phyloP scores from a whole-genome alignment of 371 early-diverging fungal genomes.

The Apophysomyces variabilis region DNA sequence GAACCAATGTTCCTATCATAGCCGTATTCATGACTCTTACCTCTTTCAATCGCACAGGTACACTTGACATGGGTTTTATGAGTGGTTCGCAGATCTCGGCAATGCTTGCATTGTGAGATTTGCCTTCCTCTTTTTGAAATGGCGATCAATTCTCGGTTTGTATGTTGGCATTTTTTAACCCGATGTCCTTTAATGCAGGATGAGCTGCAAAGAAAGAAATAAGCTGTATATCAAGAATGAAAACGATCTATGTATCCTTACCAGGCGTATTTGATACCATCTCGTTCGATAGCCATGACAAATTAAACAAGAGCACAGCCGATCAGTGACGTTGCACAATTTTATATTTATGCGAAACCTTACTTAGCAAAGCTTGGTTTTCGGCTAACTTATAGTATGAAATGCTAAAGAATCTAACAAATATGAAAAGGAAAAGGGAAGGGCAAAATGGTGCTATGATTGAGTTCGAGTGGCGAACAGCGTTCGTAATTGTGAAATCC shows the following conservation, averaged over 20 bases:
- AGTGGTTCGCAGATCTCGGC: constrained; percentile 34
- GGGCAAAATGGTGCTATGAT: neutral
- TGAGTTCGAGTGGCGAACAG: constrained; percentile 8
- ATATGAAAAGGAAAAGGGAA: constrained; percentile 3
- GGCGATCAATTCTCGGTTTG: constrained; percentile 25
- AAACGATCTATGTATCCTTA: neutral
- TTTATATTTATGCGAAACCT: no score
- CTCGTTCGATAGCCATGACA: constrained; percentile 28
- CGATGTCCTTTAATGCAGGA: constrained; percentile 45
- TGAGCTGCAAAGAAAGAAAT: constrained; percentile 12
- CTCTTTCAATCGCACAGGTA: constrained; percentile 35
- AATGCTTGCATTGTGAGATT: constrained; percentile 41
- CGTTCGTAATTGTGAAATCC: neutral
- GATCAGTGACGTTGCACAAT: neutral
- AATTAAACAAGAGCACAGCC: neutral
- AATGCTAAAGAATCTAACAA: neutral
- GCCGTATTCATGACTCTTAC: constrained; percentile 9
- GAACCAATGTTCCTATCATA: no score
- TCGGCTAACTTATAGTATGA: neutral
- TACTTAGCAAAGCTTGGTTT: neutral
- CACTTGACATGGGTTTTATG: constrained; percentile 41
- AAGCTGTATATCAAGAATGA: neutral
- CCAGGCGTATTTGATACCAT: constrained; percentile 39
- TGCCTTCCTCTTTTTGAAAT: constrained; percentile 39
- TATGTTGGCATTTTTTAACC: constrained; percentile 39